Base-by-base conservation (phyloP, 1,284 basidiomycete genomes). In the Ganoderma lucidum region DNA sequence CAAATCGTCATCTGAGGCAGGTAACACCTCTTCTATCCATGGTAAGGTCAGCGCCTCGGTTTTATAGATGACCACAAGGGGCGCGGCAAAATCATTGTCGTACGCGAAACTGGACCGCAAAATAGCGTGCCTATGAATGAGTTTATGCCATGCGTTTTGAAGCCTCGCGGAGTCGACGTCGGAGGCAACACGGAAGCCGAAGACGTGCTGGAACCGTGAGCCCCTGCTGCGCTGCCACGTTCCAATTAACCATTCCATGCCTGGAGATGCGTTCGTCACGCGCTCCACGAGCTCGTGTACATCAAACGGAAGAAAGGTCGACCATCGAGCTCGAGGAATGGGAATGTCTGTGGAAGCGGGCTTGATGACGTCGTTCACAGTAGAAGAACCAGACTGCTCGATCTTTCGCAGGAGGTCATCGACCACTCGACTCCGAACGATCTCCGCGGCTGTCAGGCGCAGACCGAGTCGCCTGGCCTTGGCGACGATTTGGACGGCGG, bases 401-500 rank as follows among this genome's bases (percentile, higher is more conserved):
- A 65, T 35, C 65, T 76, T 76, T 30, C 62, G 61, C 42, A 79
- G 72, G 68, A 86, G 78, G 62, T 83, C 81, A 2, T 75, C 78
- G 5, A 86, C 73, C 0, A 81, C 82, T 53, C 73, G 73, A 63
- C 85, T 83, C 44, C 75, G 80, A 51, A 84, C 75, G n/a, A 87
- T 79, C 58, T 86, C 83, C 42, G 78, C 81, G 3, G 82, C 80
- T 28, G 73, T 75, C 19, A 86, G 64, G 9, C 68, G 70, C 42
- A 85, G 68, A 1, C 84, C 84, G 12, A 75, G 78, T 60, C 77
- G 76, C 48, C 82, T 81, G 12, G 71, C 66, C 59, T 69, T 74
- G 0, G 83, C 79, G 9, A 81, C 80, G 23, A 87, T 78, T 68
- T 83, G 83, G 56, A 87, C 85, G 23, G 86, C 84, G 37, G 83